Evolutionary conservation across 441 rosid genomes (phyloP).

Genomic region (Erysimum cheiri): DNA sequence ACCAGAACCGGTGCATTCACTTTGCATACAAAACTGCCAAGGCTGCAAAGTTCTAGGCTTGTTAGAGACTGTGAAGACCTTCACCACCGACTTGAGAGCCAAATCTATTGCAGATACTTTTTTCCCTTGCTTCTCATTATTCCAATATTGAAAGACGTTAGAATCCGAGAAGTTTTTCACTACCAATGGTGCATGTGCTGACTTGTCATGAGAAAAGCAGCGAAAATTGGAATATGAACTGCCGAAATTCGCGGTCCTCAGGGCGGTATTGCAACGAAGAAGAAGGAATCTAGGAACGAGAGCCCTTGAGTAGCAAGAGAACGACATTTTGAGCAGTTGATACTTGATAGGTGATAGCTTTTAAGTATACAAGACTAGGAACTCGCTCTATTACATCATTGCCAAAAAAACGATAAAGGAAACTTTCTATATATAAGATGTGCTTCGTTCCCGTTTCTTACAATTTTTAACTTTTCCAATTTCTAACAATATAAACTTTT

Average conservation of each 20-base stretch:
- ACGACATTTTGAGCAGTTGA: background rate
- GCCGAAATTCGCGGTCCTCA: too few species aligned
- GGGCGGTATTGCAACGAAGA: background rate
- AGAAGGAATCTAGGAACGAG: background rate
- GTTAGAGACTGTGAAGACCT: slow-evolving; percentile 27
- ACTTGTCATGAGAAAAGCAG: background rate
- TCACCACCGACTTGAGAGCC: slow-evolving; percentile 10
- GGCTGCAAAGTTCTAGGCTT: slow-evolving; percentile 14
- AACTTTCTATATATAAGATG: too few species aligned
- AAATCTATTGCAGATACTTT: slow-evolving; percentile 9
- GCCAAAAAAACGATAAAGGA: too few species aligned
- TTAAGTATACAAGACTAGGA: too few species aligned
- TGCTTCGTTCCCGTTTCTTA: too few species aligned
- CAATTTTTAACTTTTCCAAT: too few species aligned
- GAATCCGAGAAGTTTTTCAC: background rate
- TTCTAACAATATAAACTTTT: too few species aligned
- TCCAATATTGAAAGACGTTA: background rate
- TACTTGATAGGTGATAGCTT: background rate
- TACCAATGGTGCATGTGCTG: background rate
- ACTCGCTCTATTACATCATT: too few species aligned
- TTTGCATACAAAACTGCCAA: slow-evolving; percentile 11
- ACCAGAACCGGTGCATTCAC: slow-evolving; percentile 11
- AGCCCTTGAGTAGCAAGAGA: background rate
- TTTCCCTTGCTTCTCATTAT: background rate
- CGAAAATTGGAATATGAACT: background rate